These are phyloP conservation scores for Candida nitratophila DNA, from an alignment of 805 yeast genomes.

Conservation along the genomic window DNA sequence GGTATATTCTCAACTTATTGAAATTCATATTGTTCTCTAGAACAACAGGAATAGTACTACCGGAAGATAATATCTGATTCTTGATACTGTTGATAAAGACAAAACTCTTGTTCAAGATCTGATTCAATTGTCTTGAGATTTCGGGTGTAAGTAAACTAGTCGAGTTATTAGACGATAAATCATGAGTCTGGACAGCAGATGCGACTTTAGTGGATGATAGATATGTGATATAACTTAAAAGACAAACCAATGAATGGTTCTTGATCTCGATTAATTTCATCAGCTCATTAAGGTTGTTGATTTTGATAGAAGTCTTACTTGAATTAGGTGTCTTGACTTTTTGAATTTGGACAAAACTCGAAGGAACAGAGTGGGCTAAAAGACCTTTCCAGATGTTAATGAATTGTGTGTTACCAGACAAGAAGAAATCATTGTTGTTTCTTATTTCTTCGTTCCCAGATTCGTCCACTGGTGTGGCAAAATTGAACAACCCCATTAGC, in stretches of 20 bases:
- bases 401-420: slow-evolving; percentile 51
- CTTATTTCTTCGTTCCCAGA: slow-evolving; percentile 12
- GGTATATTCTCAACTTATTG: slow-evolving; percentile 25
- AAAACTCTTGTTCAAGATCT: slow-evolving; percentile 24
- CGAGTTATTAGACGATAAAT: slow-evolving; percentile 12
- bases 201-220: slow-evolving; percentile 37
- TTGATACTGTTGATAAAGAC: slow-evolving; percentile 20
- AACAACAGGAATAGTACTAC: slow-evolving; percentile 9
- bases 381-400: slow-evolving; percentile 58
- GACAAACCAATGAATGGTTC: slow-evolving; percentile 50
- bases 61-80: slow-evolving; percentile 12
- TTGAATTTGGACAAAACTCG: slow-evolving; percentile 26
- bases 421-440: slow-evolving; percentile 42
- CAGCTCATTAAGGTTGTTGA: slow-evolving; percentile 27
- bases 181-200: slow-evolving; percentile 18
- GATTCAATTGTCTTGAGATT: slow-evolving; percentile 23
- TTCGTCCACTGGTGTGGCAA: slow-evolving; percentile 17
- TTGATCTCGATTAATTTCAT: slow-evolving; percentile 42
- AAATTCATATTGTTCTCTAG: slow-evolving; percentile 17
- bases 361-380: slow-evolving; percentile 41
- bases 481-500: slow-evolving; percentile 55
- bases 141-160: slow-evolving; percentile 25
- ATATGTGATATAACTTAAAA: slow-evolving; percentile 46
- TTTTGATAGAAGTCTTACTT: slow-evolving; percentile 17
- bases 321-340: slow-evolving; percentile 18